Percentiles rank a stretch among this genome's conserved stretches.
phyloP scores from a whole-genome alignment of 257 asterid genomes.

The Misopates orontium region DNA sequence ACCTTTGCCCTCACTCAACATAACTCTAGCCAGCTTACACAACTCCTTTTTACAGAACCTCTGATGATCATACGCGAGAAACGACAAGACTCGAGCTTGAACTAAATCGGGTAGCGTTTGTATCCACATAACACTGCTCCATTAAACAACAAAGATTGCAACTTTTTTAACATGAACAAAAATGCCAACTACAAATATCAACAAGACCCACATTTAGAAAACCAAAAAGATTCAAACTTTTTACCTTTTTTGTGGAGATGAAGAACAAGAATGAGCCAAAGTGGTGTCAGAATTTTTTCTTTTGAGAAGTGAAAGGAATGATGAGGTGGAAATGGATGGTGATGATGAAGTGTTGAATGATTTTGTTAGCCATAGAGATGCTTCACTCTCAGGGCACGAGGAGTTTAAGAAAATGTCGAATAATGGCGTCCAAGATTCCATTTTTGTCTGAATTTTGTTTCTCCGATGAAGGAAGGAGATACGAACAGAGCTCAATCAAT shows the following conservation, averaged over 20 bases:
- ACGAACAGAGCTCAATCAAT: no score
- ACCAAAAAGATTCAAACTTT: neutral
- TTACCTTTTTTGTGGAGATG: slow-evolving; percentile 29
- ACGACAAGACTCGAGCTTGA: slow-evolving; percentile 68
- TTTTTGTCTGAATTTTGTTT: no score
- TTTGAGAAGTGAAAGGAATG: no score
- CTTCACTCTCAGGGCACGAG: slow-evolving; percentile 67
- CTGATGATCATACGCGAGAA: slow-evolving; percentile 45
- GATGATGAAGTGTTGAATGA: slow-evolving; percentile 49
- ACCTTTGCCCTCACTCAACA: slow-evolving; percentile 40
- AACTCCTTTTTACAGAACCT: slow-evolving; percentile 44
- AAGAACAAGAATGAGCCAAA: neutral
- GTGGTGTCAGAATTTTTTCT: neutral
- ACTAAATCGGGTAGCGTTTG: slow-evolving; percentile 56
- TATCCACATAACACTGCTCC: slow-evolving; percentile 41
- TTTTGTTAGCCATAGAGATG: slow-evolving; percentile 64
- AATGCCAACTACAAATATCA: no score
- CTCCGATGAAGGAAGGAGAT: no score
- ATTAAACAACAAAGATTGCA: slow-evolving; percentile 10
- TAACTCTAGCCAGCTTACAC: slow-evolving; percentile 50
- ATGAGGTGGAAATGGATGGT: slow-evolving; percentile 34
- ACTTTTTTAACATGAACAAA: slow-evolving; percentile 2
- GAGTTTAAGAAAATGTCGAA: slow-evolving; percentile 65
- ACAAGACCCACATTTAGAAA: neutral
- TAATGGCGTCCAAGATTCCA: slow-evolving; percentile 75